A percentile compares a stretch with the other conserved stretches of the same genome.
Conservation (phyloP, 2,329 filamentous ascomycete genomes). For the Aspergillus tanneri region DNA sequence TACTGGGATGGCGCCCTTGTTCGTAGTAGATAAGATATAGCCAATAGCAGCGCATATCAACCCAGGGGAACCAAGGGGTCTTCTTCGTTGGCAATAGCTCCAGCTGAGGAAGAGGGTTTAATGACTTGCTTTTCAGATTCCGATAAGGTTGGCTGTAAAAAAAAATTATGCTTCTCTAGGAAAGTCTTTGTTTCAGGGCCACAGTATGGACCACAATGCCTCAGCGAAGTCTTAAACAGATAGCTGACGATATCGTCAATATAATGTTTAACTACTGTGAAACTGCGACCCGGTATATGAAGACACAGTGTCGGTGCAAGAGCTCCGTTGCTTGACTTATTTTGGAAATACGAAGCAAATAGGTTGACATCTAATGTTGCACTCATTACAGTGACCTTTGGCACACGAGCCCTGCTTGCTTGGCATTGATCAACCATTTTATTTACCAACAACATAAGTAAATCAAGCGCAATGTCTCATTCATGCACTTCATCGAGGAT, state of each 20-base stretch:
- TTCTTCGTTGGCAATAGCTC: slow-evolving; percentile 32
- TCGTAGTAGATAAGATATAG: slow-evolving; percentile 46
- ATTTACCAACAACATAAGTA: slow-evolving; percentile 49
- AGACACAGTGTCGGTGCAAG: slow-evolving; percentile 41
- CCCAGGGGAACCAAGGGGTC: slow-evolving; percentile 43
- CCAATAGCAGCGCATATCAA: slow-evolving; percentile 47
- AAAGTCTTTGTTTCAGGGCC: slow-evolving; percentile 11
- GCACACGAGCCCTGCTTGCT: slow-evolving; percentile 32
- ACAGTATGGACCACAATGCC: slow-evolving; percentile 16
- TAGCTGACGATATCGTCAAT: slow-evolving; percentile 42
- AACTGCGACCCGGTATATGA: slow-evolving; percentile 46
- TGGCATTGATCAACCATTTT: slow-evolving; percentile 39
- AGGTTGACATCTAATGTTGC: slow-evolving; percentile 49
- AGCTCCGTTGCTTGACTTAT: slow-evolving; percentile 28
- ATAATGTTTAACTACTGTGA: slow-evolving; percentile 45
- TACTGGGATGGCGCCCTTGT: slow-evolving; percentile 48
- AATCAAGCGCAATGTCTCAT: slow-evolving; percentile 47
- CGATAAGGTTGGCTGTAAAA: not conserved
- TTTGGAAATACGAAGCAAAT: slow-evolving; percentile 47
- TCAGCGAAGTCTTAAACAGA: slow-evolving; percentile 24
- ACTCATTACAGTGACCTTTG: slow-evolving; percentile 52
- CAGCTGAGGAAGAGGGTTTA: slow-evolving; percentile 5
- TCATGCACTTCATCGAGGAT: slow-evolving; percentile 56
- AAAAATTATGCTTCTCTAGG: slow-evolving; percentile 9
- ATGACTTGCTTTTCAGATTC: not conserved